Base-by-base conservation (phyloP, 2,329 filamentous ascomycete genomes). In the Calonectria hawksworthii region DNA sequence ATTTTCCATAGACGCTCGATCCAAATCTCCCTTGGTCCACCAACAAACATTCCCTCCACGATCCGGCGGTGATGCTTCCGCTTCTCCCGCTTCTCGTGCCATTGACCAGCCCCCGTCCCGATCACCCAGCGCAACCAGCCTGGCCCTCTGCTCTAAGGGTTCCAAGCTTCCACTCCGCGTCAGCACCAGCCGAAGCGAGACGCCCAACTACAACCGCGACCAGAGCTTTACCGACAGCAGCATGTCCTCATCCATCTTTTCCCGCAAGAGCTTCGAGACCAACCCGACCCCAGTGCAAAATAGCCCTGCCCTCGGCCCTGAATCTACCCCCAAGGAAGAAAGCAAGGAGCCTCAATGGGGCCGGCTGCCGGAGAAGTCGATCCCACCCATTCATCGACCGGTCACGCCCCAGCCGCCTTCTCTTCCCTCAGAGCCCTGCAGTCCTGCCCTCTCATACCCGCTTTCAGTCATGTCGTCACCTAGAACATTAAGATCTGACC, bases 191-290 rank as follows among this genome's bases (percentile, higher is more conserved):
- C 82, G 85, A 18, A 82, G 82, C 21, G 81, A 78, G 34, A 86
- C 86, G 0, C 86, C 86, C 2, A 81, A 77, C 9, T 77, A 84
- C 34, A 77, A 79, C 63, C 82, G 82, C 18, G 85, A 87, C 44
- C 82, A 82, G 32, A 87, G 85, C 63, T 82, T 85, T 68, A 86
- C 86, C 16, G 86, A 87, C 69, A 87, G 85, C 78, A 88, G 86
- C 80, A 85, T 87, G 83, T 75, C 83, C 0, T 87, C 86, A 11
- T 88, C 86, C 2, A 78, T 86, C 8, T 86, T 88, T 34, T 87
- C 85, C 36, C 82, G 82, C 0, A 78, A 82, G 28, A 86, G 85
- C 65, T 65, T 85, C 70, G 80, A 85, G 47, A 83, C 83, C 2
- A 81, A 76, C 10, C 80, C 84, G 0, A 86, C 85, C 13, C 82